Evolutionary conservation across 1,139 yeast genomes (phyloP), one percentile per base, ranked within the genome.

Genomic region (Taiozyma sp.): DNA sequence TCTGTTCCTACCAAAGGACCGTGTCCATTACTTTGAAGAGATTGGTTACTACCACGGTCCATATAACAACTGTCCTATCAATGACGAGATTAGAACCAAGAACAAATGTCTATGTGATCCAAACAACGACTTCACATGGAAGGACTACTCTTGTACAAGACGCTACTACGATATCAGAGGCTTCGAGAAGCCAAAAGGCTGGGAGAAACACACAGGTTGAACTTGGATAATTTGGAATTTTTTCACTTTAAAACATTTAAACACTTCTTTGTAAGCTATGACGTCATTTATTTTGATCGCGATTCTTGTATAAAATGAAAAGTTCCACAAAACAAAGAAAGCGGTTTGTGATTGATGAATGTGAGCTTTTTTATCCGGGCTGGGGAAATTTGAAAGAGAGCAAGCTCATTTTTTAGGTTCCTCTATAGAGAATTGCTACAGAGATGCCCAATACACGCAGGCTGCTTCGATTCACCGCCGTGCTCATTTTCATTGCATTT

Each of bases 1-100:
- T 0, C 73, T 87, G 52, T 78, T 90, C 66, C 69, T 88, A 57
- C 79, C 84, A 54, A 79, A 77, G 60, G 76, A 77, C 53, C 78
- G 86, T 63, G 72, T 90, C 48, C 96, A 89, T 67, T 88, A 79
- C 73, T 90, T 90, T 65, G 87, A 80, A 51, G 90, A 88, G 61
- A 80, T 90, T 36, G 96, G 96, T 4, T 90, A 90, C 71, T 84
- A 69, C 70, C 97, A 90, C 67, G 83, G 77, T 43, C 96, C 96
- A 9, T 89, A 87, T 78, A 77, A 78, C 59, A 81, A 84, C 68
- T 91, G 97, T 75, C 97, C 97, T 36, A 73, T 81, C 53, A 85
- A 86, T 64, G 77, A 75, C 43, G 74, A 70, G 30, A 67, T 79
- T 42, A 79, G 91, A 66, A 49, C 59, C 40, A 65, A 65, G 39